These are phyloP conservation scores for Coniochaeta sp. DNA, from an alignment of 2,329 filamentous ascomycete genomes.

Conservation along the genomic window DNA sequence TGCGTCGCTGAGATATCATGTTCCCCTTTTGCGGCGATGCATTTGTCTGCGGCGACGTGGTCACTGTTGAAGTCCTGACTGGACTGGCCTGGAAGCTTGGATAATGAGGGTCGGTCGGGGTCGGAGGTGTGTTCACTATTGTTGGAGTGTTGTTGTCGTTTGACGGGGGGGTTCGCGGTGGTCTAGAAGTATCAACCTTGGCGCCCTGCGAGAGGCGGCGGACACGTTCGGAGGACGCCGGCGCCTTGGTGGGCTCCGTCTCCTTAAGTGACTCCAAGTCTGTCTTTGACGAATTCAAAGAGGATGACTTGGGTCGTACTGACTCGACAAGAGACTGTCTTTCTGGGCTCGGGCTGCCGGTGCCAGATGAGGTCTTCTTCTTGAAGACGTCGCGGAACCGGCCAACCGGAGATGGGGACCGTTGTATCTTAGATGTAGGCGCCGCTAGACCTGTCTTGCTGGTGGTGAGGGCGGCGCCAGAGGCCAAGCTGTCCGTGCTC, in stretches of 20 bases:
- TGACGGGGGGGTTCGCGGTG: slow-evolving; percentile 40
- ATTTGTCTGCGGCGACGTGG: slow-evolving; percentile 26
- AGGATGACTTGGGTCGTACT: not conserved
- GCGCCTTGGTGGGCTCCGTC: slow-evolving; percentile 5
- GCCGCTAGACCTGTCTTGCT: slow-evolving; percentile 31
- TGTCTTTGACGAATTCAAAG: not conserved
- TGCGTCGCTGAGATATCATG: slow-evolving; percentile 62
- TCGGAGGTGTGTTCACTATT: slow-evolving; percentile 61
- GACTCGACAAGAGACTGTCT: slow-evolving; percentile 7
- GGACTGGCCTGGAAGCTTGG: slow-evolving; percentile 16
- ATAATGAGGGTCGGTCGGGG: slow-evolving; percentile 41
- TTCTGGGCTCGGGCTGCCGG: slow-evolving; percentile 23
- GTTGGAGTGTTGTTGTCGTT: slow-evolving; percentile 37
- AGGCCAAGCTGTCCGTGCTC: slow-evolving; percentile 23
- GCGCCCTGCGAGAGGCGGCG: slow-evolving; percentile 20
- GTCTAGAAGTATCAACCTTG: slow-evolving; percentile 20
- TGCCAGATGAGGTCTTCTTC: slow-evolving; percentile 41
- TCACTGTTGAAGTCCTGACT: slow-evolving; percentile 12
- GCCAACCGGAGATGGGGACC: slow-evolving; percentile 61
- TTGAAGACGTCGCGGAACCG: slow-evolving; percentile 67
- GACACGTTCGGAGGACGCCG: slow-evolving; percentile 12
- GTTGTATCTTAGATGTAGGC: slow-evolving; percentile 36
- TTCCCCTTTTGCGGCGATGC: slow-evolving; percentile 54
- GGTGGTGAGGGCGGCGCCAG: slow-evolving; percentile 19
- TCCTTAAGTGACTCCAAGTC: slow-evolving; percentile 2